phyloP scores from a whole-genome alignment of 108 stramenopile species.

The Cyclotella atomus region DNA sequence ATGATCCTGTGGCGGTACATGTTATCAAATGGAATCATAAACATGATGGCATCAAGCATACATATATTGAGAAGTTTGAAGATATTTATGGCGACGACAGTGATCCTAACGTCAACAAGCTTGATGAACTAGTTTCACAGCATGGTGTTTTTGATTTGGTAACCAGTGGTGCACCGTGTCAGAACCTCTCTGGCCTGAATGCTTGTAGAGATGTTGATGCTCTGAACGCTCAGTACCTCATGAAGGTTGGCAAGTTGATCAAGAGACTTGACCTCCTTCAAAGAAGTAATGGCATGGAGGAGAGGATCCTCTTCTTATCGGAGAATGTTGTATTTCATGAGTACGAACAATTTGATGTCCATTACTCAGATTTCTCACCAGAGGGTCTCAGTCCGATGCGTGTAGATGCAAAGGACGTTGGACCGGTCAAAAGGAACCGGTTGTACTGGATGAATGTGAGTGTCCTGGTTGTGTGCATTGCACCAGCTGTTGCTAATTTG shows the following conservation, averaged over 20 bases:
- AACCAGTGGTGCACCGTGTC: conserved; percentile 37
- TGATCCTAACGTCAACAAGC: conserved; percentile 6
- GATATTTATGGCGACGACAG: conserved; percentile 22
- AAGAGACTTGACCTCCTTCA: conserved; percentile 21
- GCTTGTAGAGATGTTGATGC: conserved; percentile 4
- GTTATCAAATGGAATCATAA: conserved; percentile 31
- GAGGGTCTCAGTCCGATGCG: conserved; percentile 26
- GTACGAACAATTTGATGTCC: conserved; percentile 15
- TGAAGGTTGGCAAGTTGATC: conserved; percentile 32
- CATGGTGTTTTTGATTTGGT: conserved; percentile 39
- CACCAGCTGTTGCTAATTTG: not conserved
- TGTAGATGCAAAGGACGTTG: conserved; percentile 34
- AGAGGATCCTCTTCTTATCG: conserved; percentile 32
- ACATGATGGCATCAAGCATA: conserved; percentile 25
- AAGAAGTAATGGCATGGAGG: conserved; percentile 2
- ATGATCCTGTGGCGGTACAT: conserved; percentile 35
- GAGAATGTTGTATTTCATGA: conserved; percentile 45
- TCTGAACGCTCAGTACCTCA: conserved; percentile 30
- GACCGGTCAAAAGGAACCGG: conserved; percentile 23
- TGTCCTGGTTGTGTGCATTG: not conserved
- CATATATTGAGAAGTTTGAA: conserved; percentile 35
- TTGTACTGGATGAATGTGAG: conserved; percentile 48
- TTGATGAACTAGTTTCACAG: conserved; percentile 15
- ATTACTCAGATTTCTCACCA: not conserved
- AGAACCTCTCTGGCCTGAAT: conserved; percentile 30